A percentile compares a stretch with the other conserved stretches of the same genome.
Conservation (phyloP, 1,139 yeast genomes). For the Saccharomyces pastorianus region DNA sequence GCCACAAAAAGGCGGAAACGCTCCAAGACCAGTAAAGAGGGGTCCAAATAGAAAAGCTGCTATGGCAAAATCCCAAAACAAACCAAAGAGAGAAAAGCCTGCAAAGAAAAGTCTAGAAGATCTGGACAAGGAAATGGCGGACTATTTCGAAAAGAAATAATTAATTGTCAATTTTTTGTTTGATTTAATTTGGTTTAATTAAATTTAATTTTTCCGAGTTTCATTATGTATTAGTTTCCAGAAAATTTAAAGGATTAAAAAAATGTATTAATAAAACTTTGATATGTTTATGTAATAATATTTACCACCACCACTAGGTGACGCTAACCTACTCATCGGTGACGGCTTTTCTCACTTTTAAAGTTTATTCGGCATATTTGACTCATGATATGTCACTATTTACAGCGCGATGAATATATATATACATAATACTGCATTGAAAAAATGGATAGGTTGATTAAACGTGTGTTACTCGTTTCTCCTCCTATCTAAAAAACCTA, state of each 20-base stretch:
- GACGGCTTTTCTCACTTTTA: neutral
- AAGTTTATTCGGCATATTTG: neutral
- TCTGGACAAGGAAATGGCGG: conserved; percentile 91
- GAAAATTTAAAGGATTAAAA: neutral
- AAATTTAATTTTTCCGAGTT: conserved; percentile 2
- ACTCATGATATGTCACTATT: neutral
- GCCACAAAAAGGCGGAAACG: conserved; percentile 18
- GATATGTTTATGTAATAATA: neutral
- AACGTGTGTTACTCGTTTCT: conserved; percentile 8
- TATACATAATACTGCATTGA: neutral
- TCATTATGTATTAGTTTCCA: neutral
- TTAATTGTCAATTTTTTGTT: neutral
- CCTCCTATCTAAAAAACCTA: conserved; percentile 32
- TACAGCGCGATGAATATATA: neutral
- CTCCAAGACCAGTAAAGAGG: conserved; percentile 22
- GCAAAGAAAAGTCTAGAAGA: conserved; percentile 79
- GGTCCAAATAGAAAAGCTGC: conserved; percentile 33
- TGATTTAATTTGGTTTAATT: conserved; percentile 1
- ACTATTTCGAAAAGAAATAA: conserved; percentile 45
- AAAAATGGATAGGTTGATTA: neutral
- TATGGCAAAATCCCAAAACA: conserved; percentile 30
- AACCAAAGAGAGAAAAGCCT: conserved; percentile 35
- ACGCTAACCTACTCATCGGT: neutral
- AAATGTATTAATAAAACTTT: neutral
- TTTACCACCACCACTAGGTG: neutral